Conservation (phyloP, 2,329 filamentous ascomycete genomes). For the Bisporella sp. region DNA sequence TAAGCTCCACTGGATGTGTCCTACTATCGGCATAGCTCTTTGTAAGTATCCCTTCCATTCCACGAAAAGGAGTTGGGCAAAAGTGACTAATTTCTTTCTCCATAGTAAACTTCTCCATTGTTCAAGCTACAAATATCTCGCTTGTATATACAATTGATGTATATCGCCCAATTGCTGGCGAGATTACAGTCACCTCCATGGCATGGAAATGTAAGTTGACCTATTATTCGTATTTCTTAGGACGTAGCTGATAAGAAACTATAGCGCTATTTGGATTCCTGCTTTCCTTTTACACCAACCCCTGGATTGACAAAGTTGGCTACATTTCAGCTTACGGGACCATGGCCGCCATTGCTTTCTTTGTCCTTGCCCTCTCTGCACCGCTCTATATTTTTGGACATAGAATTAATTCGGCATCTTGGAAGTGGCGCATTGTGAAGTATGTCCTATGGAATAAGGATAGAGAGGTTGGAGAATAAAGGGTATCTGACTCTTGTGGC, state of each 20-base stretch:
- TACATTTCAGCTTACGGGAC: conserved; percentile 45
- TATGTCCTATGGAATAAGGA: conserved; percentile 44
- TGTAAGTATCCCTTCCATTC: conserved; percentile 34
- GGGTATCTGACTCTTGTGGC: background rate
- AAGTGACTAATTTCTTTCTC: background rate
- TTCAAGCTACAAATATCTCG: conserved; percentile 47
- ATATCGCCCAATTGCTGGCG: conserved; percentile 50
- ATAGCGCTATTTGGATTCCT: conserved; percentile 49
- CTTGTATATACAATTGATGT: conserved; percentile 51
- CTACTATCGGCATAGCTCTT: conserved; percentile 47
- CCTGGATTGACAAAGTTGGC: conserved; percentile 44
- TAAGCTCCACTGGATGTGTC: conserved; percentile 46
- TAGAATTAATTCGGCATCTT: conserved; percentile 37
- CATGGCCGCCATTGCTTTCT: conserved; percentile 49
- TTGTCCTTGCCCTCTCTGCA: conserved; percentile 39
- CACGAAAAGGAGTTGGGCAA: background rate
- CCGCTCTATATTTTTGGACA: conserved; percentile 47
- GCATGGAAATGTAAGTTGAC: conserved; percentile 42
- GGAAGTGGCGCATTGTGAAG: conserved; percentile 40
- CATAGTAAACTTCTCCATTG: conserved; percentile 47
- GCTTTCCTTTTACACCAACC: conserved; percentile 53
- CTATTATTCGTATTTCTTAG: conserved; percentile 11
- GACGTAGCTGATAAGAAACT: background rate
- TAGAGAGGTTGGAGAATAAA: conserved; percentile 47
- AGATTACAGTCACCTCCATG: conserved; percentile 44